Base-by-base conservation (phyloP, 1,139 yeast species). In the Saccharomycopsis hybrid region DNA sequence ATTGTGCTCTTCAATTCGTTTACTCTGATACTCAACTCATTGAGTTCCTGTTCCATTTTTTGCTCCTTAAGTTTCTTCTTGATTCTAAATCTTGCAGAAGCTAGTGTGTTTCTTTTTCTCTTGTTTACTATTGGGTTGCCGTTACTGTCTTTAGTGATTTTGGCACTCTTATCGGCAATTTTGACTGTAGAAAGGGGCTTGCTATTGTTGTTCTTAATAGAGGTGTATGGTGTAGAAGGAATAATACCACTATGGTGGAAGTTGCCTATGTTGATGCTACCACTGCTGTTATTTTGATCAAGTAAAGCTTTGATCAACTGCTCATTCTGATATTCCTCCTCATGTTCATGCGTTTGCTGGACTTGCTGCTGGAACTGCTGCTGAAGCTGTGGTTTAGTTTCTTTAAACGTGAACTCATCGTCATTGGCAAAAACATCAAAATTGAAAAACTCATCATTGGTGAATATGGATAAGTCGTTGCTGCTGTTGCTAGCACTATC, bases 41-140 rank as follows among this genome's bases (percentile, higher is more conserved):
- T 69, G 42, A 79, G 69, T 49, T 63, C 71, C 54, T 71, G 69
- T 58, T 76, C 79, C 80, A 80, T 73, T 59, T 77, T 79, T 61
- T 74, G 75, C 59, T 78, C 83, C 64, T 73, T 77, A 60, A 73
- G 60, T 65, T 78, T 79, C 70, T 78, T 78, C 66, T 79, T 80
- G 54, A 77, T 70, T 58, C 85, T 67, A 62, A 80, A 80, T 53
- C 84, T 63, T 3, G 85, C 85, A 24, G 79, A 73, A 1, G 85
- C 85, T 3, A 81, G 78, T 2, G 85, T 78, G 61, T 79, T 79
- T 58, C 83, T 66, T 61, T 76, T 72, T 58, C 81, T 69, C 62
- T 78, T 77, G 56, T 75, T 78, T 13, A 45, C 52, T 5, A 44
- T 5, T n/a, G 44, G 11, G 11, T 28, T 11, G 13, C 33, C 43